phyloP scores from a whole-genome alignment of 352 stramenopile species.

The Phytopythium aichiense region DNA sequence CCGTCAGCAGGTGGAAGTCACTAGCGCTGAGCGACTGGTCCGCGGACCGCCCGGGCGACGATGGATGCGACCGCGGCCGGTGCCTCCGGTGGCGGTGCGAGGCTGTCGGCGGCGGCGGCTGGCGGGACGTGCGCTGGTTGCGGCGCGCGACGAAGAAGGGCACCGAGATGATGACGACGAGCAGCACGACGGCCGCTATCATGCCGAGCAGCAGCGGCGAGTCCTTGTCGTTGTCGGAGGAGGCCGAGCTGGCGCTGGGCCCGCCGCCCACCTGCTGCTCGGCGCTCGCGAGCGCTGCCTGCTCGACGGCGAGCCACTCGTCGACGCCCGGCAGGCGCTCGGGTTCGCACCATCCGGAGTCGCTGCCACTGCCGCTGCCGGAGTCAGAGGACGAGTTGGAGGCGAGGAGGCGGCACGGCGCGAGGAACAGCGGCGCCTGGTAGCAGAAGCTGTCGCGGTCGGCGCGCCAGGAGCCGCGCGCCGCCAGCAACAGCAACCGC shows the following conservation, averaged over 20 bases:
- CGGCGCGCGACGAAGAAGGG: slow-evolving; percentile 3
- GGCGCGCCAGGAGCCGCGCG: slow-evolving; percentile 20
- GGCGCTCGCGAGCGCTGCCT: background rate
- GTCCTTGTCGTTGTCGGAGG: slow-evolving; percentile 4
- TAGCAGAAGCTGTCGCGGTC: slow-evolving; percentile 16
- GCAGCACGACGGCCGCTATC: slow-evolving; percentile 17
- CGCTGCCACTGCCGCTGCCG: slow-evolving; percentile 8
- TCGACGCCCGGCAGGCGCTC: slow-evolving; percentile 20
- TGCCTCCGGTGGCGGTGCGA: background rate
- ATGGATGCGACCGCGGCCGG: background rate
- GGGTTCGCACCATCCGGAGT: slow-evolving; percentile 25
- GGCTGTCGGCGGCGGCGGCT: background rate
- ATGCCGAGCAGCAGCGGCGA: slow-evolving; percentile 6
- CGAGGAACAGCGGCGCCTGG: slow-evolving; percentile 23
- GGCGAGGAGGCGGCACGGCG: slow-evolving; percentile 18
- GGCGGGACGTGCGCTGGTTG: background rate
- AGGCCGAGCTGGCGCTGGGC: slow-evolving; percentile 7
- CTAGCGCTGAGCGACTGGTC: background rate
- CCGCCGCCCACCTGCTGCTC: background rate
- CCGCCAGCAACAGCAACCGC: slow-evolving; percentile 19
- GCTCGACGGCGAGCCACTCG: slow-evolving; percentile 20
- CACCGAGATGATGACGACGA: slow-evolving; percentile 7
- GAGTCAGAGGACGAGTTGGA: slow-evolving; percentile 8
- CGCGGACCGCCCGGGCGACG: background rate
- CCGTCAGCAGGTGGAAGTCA: slow-evolving; percentile 4